Conservation (phyloP, 2,329 filamentous ascomycete species). For the Tolypocladium tropicale region DNA sequence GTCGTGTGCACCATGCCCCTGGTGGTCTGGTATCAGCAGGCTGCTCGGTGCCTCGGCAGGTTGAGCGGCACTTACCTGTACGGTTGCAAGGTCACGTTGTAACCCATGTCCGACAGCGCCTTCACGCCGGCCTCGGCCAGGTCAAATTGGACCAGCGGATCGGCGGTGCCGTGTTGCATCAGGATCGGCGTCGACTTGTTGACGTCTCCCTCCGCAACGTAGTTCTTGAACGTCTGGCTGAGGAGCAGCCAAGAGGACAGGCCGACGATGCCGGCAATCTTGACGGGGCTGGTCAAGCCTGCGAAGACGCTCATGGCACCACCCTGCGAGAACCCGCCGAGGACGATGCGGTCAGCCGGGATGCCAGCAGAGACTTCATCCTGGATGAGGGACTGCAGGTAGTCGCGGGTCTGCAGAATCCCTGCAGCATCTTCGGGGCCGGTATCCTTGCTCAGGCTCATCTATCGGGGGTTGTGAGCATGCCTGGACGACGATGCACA, state of each 20-base stretch:
- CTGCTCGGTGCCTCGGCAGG: not conserved
- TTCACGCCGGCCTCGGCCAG: constrained; percentile 61
- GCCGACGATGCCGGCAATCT: constrained; percentile 74
- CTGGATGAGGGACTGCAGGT: constrained; percentile 69
- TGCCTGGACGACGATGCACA: not conserved
- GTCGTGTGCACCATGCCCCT: constrained; percentile 69
- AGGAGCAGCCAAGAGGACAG: constrained; percentile 76
- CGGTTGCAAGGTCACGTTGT: constrained; percentile 63
- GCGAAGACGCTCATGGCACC: constrained; percentile 75
- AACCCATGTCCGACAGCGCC: constrained; percentile 57
- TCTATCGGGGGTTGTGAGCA: constrained; percentile 11
- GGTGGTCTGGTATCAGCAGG: not conserved
- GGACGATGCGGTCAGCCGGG: constrained; percentile 66
- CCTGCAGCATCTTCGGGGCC: constrained; percentile 58
- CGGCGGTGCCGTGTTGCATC: constrained; percentile 76
- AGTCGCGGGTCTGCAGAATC: constrained; percentile 47
- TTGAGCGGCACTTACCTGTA: constrained; percentile 50
- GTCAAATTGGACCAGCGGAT: constrained; percentile 59
- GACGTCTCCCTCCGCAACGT: constrained; percentile 26
- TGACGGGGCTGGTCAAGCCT: constrained; percentile 59
- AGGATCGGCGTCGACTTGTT: constrained; percentile 70
- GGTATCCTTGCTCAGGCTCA: constrained; percentile 18
- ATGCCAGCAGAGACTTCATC: constrained; percentile 72
- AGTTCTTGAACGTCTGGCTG: constrained; percentile 27
- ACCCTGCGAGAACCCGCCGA: constrained; percentile 77